Conservation (phyloP, 148 eudicot genomes). For the Drosera capensis region DNA sequence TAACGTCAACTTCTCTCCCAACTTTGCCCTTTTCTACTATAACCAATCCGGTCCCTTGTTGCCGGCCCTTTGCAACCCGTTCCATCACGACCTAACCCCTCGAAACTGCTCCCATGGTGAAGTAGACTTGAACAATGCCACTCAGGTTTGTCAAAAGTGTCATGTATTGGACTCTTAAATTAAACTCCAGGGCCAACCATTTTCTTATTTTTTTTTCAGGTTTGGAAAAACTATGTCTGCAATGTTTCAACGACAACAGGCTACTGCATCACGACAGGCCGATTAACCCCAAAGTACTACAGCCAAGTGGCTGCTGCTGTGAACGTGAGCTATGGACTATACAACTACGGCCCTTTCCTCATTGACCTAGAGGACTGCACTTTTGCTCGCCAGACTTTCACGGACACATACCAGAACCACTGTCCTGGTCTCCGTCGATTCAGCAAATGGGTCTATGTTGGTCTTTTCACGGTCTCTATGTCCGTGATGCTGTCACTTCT, state of each 20-base stretch:
- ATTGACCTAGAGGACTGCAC: conserved; percentile 64
- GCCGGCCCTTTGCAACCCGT: conserved; percentile 75
- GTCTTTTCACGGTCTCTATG: conserved; percentile 53
- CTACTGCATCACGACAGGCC: conserved; percentile 51
- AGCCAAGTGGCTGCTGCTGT: conserved; percentile 47
- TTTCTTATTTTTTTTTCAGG: too few relatives aligned
- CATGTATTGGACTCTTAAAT: too few relatives aligned
- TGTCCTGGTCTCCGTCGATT: conserved; percentile 58
- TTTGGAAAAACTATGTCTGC: conserved; percentile 50
- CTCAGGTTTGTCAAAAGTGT: conserved; percentile 32
- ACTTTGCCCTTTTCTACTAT: conserved; percentile 50
- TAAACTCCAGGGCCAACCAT: too few relatives aligned
- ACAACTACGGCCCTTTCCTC: conserved; percentile 60
- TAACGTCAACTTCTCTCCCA: conserved; percentile 58
- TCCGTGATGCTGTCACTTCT: conserved; percentile 66
- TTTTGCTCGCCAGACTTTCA: conserved; percentile 57
- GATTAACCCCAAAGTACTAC: conserved; percentile 53
- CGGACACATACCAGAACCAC: conserved; percentile 24
- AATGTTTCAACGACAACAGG: conserved; percentile 36
- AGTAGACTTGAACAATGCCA: conserved; percentile 57
- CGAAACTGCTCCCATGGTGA: conserved; percentile 53
- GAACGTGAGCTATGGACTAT: conserved; percentile 53
- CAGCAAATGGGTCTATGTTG: conserved; percentile 58
- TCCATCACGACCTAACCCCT: conserved; percentile 32
- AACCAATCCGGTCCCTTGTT: conserved; percentile 85